Percentiles rank a stretch among this genome's conserved stretches.
Conservation (phyloP, 176 grass and related monocot species). For the Themeda triandra region DNA sequence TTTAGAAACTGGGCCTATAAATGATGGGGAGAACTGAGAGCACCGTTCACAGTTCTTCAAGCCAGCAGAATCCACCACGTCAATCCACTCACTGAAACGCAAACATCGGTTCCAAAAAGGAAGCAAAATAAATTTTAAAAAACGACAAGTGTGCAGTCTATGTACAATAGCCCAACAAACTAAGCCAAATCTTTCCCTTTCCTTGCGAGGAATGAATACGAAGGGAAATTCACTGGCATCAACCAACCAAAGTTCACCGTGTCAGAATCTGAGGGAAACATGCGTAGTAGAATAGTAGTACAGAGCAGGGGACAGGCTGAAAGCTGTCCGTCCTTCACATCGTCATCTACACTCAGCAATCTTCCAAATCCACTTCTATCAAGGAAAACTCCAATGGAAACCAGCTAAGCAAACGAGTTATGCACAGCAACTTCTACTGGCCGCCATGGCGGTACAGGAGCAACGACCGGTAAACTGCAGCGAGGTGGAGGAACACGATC, state of each 20-base stretch:
- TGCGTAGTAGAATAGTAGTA: neutral
- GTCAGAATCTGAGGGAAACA: neutral
- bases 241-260: neutral
- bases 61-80: too few species aligned
- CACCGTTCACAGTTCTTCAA: too few species aligned
- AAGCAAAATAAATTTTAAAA: neutral
- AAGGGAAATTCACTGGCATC: neutral
- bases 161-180: neutral
- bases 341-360: neutral
- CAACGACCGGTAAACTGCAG: constrained; percentile 78
- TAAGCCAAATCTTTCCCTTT: neutral
- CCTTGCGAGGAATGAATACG: neutral
- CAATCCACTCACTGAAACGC: neutral
- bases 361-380: too few species aligned
- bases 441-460: constrained; percentile 89
- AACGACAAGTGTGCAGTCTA: neutral
- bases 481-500: constrained; percentile 82
- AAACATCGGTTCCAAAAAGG: neutral
- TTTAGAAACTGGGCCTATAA: neutral
- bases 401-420: neutral
- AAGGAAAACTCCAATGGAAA: neutral
- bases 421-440: constrained; percentile 1
- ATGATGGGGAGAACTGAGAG: neutral
- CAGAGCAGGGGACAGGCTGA: neutral
- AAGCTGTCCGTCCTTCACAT: neutral